Evolutionary conservation across 2,329 filamentous ascomycete species (phyloP).

Genomic region (Pyrenophora teres): DNA sequence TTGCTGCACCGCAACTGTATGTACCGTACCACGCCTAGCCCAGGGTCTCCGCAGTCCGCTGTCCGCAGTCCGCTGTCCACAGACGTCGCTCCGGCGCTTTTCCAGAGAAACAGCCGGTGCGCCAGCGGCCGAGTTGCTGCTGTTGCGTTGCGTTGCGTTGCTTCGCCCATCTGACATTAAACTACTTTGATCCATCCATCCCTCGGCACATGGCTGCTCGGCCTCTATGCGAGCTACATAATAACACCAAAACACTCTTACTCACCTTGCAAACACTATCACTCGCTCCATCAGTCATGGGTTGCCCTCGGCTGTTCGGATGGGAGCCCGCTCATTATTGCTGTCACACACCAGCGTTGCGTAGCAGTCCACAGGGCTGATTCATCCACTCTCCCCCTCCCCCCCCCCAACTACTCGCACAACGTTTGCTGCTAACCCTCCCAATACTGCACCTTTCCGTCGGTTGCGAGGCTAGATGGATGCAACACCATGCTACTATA

Average conservation of each 20-base stretch:
- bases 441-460: constrained; percentile 8
- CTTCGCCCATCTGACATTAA: too few relatives aligned
- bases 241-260: constrained; percentile 22
- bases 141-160: too few relatives aligned
- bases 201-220: constrained; percentile 14
- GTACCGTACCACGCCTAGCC: background rate
- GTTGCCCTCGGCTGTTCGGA: constrained; percentile 14
- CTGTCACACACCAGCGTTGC: constrained; percentile 25
- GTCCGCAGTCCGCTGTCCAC: too few relatives aligned
- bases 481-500: constrained; percentile 8
- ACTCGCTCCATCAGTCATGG: constrained; percentile 8
- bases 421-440: constrained; percentile 13
- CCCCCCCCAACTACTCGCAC: constrained; percentile 12
- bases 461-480: constrained; percentile 7
- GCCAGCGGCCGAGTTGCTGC: constrained; percentile 6
- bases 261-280: constrained; percentile 32
- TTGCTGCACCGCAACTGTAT: background rate
- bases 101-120: constrained; percentile 29
- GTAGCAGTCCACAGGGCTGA: constrained; percentile 33
- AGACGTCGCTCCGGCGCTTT: constrained; percentile 14
- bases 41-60: constrained; percentile 8
- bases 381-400: too few relatives aligned
- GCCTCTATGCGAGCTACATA: background rate
- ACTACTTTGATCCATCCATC: background rate
- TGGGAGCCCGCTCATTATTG: constrained; percentile 28